Percentiles rank a stretch among this genome's conserved stretches.
Evolutionary conservation across 345 rosid genomes (phyloP).

Genomic region (Aurinia saxatilis): DNA sequence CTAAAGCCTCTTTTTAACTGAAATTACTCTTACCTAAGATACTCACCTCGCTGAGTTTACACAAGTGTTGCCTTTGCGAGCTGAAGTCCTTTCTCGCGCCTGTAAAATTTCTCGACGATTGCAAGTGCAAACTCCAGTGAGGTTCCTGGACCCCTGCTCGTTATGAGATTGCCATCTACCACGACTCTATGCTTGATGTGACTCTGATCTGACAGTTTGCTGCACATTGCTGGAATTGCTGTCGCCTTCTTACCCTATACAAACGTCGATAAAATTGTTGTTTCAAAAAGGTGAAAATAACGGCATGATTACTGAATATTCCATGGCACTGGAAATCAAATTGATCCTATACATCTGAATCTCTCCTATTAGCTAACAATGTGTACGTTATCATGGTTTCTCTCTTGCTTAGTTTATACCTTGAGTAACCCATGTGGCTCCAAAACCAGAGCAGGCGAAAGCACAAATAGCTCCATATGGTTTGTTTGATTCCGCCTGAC

Average conservation of each 20-base stretch:
- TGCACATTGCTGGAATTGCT: slow-evolving; percentile 76
- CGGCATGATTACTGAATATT: background rate
- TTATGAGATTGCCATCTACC: slow-evolving; percentile 87
- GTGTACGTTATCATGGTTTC: background rate
- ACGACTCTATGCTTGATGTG: slow-evolving; percentile 70
- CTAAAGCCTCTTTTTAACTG: slow-evolving; percentile 1
- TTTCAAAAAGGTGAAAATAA: background rate
- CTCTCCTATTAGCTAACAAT: background rate
- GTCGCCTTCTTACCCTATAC: slow-evolving; percentile 90
- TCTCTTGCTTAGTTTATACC: slow-evolving; percentile 44
- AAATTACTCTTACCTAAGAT: slow-evolving; percentile 9
- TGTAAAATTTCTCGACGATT: slow-evolving; percentile 72
- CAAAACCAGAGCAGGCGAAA: slow-evolving; percentile 84
- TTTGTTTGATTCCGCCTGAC: slow-evolving; percentile 61
- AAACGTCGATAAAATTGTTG: background rate
- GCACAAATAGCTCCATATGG: slow-evolving; percentile 98
- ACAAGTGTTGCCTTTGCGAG: slow-evolving; percentile 63
- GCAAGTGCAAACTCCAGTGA: slow-evolving; percentile 76
- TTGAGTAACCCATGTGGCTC: slow-evolving; percentile 86
- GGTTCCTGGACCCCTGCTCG: slow-evolving; percentile 95
- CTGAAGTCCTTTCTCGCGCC: slow-evolving; percentile 63
- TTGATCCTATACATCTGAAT: background rate
- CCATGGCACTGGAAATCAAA: background rate
- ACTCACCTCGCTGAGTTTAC: slow-evolving; percentile 14
- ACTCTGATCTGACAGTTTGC: slow-evolving; percentile 67